These are phyloP conservation scores for Skeletonema marinoi DNA, from an alignment of 108 stramenopile species.

Conservation along the genomic window DNA sequence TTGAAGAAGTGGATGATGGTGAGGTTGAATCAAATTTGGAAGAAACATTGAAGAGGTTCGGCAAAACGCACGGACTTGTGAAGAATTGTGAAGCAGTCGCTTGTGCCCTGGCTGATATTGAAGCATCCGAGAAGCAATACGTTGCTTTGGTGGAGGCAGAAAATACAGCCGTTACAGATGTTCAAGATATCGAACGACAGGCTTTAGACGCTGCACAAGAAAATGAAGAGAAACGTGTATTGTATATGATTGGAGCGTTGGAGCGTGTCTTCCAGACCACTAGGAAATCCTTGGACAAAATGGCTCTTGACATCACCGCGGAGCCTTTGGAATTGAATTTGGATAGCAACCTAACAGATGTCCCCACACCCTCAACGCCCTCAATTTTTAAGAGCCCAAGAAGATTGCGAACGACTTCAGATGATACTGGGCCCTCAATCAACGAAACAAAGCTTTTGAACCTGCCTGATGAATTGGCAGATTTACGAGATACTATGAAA, in stretches of 20 bases:
- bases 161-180: conserved; percentile 48
- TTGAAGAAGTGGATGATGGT: background rate
- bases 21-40: conserved; percentile 23
- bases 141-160: conserved; percentile 44
- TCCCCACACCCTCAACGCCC: background rate
- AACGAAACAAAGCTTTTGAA: conserved; percentile 74
- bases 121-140: conserved; percentile 44
- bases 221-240: conserved; percentile 58
- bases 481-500: conserved; percentile 62
- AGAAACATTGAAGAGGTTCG: conserved; percentile 26
- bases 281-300: conserved; percentile 36
- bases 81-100: conserved; percentile 29
- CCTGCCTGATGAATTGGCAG: conserved; percentile 60
- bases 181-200: conserved; percentile 50
- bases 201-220: conserved; percentile 60
- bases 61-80: conserved; percentile 13
- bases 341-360: conserved; percentile 10
- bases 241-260: conserved; percentile 44
- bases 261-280: conserved; percentile 36
- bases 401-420: conserved; percentile 41
- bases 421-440: conserved; percentile 59
- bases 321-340: conserved; percentile 24
- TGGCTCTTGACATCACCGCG: conserved; percentile 26
- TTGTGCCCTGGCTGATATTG: conserved; percentile 37
- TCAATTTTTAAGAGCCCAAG: conserved; percentile 29